Evolutionary conservation across 345 rosid genomes (phyloP), one percentile per base, ranked within the genome.

Genomic region (Clausena lansium): DNA sequence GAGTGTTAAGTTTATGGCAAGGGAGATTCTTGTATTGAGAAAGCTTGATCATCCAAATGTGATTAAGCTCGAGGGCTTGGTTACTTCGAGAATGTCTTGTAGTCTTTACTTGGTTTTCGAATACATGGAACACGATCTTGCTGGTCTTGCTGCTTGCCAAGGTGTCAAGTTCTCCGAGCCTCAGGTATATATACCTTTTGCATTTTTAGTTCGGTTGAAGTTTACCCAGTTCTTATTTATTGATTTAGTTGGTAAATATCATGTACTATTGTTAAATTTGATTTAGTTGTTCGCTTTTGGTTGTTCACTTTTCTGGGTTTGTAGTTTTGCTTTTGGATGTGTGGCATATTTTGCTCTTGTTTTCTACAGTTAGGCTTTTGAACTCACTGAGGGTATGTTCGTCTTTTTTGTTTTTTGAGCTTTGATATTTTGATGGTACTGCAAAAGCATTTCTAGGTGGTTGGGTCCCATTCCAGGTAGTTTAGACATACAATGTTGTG

Each of bases 121-220:
- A 80, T 95, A 93, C 81, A 95, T 95, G 99, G 98, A 95, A 22
- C 98, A 93, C 75, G 99, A 95, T 90, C 93, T 95, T 65, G 71
- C 99, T 1, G 99, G 99, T 32, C 91, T 93, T 14, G 94, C 86
- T 0, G 94, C 93, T 4, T 78, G 89, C 80, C 94, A 84, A 76
- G 84, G 86, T 41, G 85, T 87, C 85, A 93, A 95, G 89, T 93
- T 95, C 87, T 85, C 88, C 27, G 91, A 90, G 81, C 84, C 99
- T 83, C 99, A 93, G 98, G 99, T 93, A 76, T 52, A 80, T 74
- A 9, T 15, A 39, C 25, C 41, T 5, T 3, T 6, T n/a, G 17
- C 36, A 33, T 25, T 33, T 55, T 76, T 47, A 28, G 11, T 41
- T 13, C 30, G 62, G 20, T 33, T 63, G 54, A 74, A 39, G 58